A percentile compares a stretch with the other conserved stretches of the same genome.
These are phyloP conservation scores for Neurospora sp. DNA, from an alignment of 2,329 filamentous ascomycete genomes.

Conservation along the genomic window DNA sequence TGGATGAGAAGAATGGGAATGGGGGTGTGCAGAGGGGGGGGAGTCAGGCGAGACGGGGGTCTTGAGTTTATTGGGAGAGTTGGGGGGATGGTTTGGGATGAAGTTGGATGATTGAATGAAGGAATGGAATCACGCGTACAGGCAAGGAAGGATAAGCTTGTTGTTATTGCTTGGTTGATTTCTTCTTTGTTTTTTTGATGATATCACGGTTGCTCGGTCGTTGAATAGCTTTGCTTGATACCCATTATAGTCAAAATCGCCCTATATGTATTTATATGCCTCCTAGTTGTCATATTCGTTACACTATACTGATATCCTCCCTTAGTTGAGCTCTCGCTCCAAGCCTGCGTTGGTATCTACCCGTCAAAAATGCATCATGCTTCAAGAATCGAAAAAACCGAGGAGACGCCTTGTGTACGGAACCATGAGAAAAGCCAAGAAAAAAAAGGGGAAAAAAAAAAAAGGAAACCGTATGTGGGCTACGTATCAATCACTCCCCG, in stretches of 20 bases:
- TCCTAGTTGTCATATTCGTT: neutral
- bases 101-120: neutral
- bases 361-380: neutral
- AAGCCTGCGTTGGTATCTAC: neutral
- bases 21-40: neutral
- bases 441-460: neutral
- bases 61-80: neutral
- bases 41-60: neutral
- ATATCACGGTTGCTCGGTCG: neutral
- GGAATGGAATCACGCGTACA: too few relatives aligned
- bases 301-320: neutral
- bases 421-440: neutral
- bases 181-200: neutral
- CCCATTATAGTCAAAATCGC: neutral
- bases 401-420: neutral
- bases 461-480: neutral
- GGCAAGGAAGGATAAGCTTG: neutral
- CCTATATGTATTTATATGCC: neutral
- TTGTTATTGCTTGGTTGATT: neutral
- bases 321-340: too few relatives aligned
- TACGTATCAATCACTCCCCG: neutral
- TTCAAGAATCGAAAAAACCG: neutral
- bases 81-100: neutral
- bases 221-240: neutral
- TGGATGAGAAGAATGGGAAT: constrained; percentile 1